phyloP scores from a whole-genome alignment of 2,329 filamentous ascomycete species.

The Graphilbum fragrans region DNA sequence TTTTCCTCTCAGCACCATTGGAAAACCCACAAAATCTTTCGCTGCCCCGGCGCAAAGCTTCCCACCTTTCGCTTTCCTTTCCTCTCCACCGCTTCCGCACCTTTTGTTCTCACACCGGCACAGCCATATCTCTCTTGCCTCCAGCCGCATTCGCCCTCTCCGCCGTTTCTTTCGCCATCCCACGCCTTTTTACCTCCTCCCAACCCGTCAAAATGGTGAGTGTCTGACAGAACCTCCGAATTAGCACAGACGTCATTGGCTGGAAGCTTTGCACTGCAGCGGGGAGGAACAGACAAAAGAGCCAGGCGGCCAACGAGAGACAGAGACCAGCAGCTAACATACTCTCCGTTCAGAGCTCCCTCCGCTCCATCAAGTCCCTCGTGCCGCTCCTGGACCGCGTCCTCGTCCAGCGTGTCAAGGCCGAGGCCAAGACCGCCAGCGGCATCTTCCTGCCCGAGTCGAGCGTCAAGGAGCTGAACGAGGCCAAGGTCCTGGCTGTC shows the following conservation, averaged over 20 bases:
- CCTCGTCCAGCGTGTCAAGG: conserved; percentile 94
- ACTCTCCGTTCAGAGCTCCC: conserved; percentile 43
- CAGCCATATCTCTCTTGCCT: too few species aligned
- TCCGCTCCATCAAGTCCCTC: conserved; percentile 93
- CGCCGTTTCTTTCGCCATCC: not conserved
- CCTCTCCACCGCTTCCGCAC: too few species aligned
- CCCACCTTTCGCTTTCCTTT: not conserved
- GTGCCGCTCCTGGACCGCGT: conserved; percentile 95
- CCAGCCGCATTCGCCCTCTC: too few species aligned
- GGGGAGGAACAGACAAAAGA: not conserved
- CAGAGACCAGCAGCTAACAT: not conserved
- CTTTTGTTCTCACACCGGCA: not conserved
- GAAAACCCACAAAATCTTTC: conserved; percentile 8
- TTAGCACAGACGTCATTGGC: not conserved
- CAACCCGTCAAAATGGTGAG: conserved; percentile 14
- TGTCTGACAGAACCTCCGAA: not conserved
- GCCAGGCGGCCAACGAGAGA: not conserved
- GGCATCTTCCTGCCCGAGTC: conserved; percentile 98
- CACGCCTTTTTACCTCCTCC: not conserved
- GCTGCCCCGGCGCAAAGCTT: not conserved
- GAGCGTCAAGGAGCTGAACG: conserved; percentile 95
- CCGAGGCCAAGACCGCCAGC: conserved; percentile 88
- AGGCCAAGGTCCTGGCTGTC: conserved; percentile 91
- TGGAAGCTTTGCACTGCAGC: too few species aligned
- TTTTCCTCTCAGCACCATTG: not conserved